Conservation (phyloP, 139 green algal species). For the Asterochloris sp. region DNA sequence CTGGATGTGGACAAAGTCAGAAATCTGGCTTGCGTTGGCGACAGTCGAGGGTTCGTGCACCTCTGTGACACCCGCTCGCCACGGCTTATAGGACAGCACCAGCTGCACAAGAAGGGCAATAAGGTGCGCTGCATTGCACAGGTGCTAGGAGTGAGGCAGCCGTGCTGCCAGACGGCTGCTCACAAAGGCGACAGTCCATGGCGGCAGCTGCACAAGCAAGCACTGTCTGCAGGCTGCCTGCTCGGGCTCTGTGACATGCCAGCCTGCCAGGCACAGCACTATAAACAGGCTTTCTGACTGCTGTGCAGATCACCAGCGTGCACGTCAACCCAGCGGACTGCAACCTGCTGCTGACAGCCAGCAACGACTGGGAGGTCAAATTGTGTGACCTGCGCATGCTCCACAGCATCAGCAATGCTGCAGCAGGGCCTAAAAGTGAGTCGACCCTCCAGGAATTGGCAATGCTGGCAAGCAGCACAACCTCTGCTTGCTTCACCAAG, state of each 20-base stretch:
- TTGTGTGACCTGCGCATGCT: slow-evolving; percentile 69
- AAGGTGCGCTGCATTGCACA: slow-evolving; percentile 18
- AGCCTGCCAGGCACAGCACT: background rate
- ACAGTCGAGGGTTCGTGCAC: slow-evolving; percentile 59
- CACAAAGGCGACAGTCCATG: no score
- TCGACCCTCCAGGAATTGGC: no score
- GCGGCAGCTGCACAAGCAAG: no score
- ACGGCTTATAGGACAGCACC: slow-evolving; percentile 43
- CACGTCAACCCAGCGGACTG: slow-evolving; percentile 61
- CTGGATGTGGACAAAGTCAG: slow-evolving; percentile 29
- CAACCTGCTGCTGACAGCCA: slow-evolving; percentile 69
- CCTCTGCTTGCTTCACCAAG: no score
- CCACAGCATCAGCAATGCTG: no score
- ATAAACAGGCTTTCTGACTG: background rate
- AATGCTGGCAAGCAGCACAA: no score
- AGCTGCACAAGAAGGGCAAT: slow-evolving; percentile 56
- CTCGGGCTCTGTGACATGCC: no score
- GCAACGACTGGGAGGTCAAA: slow-evolving; percentile 75
- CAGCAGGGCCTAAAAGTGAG: no score
- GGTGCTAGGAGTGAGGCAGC: no score
- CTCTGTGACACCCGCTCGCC: slow-evolving; percentile 46
- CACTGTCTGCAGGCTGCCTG: no score
- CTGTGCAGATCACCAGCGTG: slow-evolving; percentile 41
- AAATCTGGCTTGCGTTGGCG: slow-evolving; percentile 42
- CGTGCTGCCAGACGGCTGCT: no score